phyloP scores from a whole-genome alignment of 345 rosid genomes.

The Aethionema arabicum region DNA sequence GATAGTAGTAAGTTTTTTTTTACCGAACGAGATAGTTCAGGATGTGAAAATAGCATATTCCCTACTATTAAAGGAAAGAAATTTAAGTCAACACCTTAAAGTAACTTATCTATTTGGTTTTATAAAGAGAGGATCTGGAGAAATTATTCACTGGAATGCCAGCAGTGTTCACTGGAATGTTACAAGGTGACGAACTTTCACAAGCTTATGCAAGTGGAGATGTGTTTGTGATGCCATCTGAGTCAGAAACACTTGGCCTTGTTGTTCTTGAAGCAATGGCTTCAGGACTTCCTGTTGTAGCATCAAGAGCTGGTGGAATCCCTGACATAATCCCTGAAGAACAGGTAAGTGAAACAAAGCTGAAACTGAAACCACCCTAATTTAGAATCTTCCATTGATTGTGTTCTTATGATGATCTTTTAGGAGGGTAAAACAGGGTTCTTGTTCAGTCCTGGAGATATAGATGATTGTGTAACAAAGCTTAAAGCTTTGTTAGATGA shows the following conservation, averaged over 20 bases:
- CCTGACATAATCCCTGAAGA: constrained; percentile 93
- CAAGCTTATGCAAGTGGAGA: constrained; percentile 98
- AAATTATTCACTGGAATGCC: constrained; percentile 82
- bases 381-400: constrained; percentile 11
- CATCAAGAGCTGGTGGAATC: constrained; percentile 89
- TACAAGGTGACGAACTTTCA: constrained; percentile 89
- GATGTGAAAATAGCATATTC: no score
- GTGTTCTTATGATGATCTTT: neutral
- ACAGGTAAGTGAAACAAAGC: constrained; percentile 68
- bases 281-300: constrained; percentile 91
- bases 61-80: no score
- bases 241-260: constrained; percentile 93
- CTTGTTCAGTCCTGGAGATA: constrained; percentile 72
- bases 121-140: constrained; percentile 76
- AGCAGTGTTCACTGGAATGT: constrained; percentile 87
- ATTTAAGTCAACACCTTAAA: no score
- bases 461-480: constrained; percentile 82
- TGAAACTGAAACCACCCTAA: constrained; percentile 43
- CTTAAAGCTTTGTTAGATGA: constrained; percentile 51
- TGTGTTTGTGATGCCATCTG: constrained; percentile 94
- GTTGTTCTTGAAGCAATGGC: constrained; percentile 98
- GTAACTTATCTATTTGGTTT: constrained; percentile 3
- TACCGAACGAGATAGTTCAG: no score
- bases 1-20: no score
- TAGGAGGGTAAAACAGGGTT: constrained; percentile 83